Base-by-base conservation (phyloP, 192 early-diverging fungal genomes). In the Kickxella alabastrina region DNA sequence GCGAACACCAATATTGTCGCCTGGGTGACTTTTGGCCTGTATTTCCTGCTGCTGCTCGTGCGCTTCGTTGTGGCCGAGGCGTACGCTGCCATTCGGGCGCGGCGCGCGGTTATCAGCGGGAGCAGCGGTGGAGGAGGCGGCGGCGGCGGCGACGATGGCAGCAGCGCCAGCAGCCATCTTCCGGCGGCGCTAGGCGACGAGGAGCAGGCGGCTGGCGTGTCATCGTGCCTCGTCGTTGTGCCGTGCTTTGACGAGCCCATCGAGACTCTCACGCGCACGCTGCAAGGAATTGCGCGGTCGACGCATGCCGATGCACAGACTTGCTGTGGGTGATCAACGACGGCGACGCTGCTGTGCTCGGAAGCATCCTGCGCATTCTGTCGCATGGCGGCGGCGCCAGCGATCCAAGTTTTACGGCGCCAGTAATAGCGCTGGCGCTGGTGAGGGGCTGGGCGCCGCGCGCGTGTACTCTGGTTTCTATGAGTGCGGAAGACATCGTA, bases 381-480 rank as follows among this genome's bases (percentile, higher is more conserved):
- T 65, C 65, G 23, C 64, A 75, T 19, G 56, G 61, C 31, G 72
- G 72, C 0, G 53, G 26, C 22, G 49, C 39, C 24, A 68, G 65
- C 40, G 72, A 75, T 25, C 53, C 65, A 10, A 75, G 51, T 68
- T 75, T 39, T 75, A 75, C 19, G 72, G 60, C 14, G 64, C 65
- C 4, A 68, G 65, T 12, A 31, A 31, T 31, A 54, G 72, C 26
- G 65, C 51, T 22, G 61, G 43, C 14, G 44, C 50, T 48, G 63
- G 54, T 19, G 52, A 55, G 26, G 40, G 61, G 21, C 65, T 60
- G 39, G 62, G 65, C 32, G 51, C 62, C 14, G 70, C 70, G 25
- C 70, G 70, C 19, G 88, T 97, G 34, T 96, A 94, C 59, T 91
- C 90, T 26, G 96, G 96, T 29, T 78, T 92, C 27, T 95, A 95